Percentiles rank a stretch among this genome's conserved stretches.
Conservation (phyloP, 2,329 filamentous ascomycete species). For the Aspergillus udagawae region DNA sequence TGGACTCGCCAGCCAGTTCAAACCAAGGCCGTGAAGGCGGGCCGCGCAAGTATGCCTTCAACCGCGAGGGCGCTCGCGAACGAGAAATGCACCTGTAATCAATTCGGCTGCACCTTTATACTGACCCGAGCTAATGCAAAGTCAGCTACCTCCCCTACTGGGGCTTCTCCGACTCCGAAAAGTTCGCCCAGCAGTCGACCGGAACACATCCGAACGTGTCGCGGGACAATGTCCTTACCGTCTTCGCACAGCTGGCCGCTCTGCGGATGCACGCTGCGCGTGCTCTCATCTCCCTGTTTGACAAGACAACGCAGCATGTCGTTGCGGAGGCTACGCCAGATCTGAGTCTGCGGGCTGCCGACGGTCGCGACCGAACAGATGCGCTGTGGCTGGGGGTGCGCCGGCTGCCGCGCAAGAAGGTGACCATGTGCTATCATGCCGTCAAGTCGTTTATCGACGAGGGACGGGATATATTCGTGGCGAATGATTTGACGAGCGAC, state of each 20-base stretch:
- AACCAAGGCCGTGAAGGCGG: slow-evolving; percentile 2
- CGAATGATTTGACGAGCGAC: slow-evolving; percentile 11
- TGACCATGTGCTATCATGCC: slow-evolving; percentile 15
- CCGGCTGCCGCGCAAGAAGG: slow-evolving; percentile 10
- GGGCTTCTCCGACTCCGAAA: slow-evolving; percentile 16
- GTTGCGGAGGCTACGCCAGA: slow-evolving; percentile 24
- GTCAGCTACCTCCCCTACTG: slow-evolving; percentile 17
- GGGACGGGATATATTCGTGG: slow-evolving; percentile 4
- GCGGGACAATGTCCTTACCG: slow-evolving; percentile 20
- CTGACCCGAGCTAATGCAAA: not conserved
- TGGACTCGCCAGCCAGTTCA: not conserved
- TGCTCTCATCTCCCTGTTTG: slow-evolving; percentile 26
- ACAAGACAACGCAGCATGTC: slow-evolving; percentile 22
- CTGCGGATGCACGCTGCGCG: slow-evolving; percentile 20
- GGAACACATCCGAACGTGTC: slow-evolving; percentile 13
- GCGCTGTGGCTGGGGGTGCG: slow-evolving; percentile 17
- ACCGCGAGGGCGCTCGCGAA: slow-evolving; percentile 16
- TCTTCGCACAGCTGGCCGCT: slow-evolving; percentile 25
- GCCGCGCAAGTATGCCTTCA: slow-evolving; percentile 19
- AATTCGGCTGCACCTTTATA: not conserved
- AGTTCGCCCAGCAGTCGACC: slow-evolving; percentile 14
- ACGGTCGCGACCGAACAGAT: slow-evolving; percentile 6
- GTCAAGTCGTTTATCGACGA: slow-evolving; percentile 9
- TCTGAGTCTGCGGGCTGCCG: slow-evolving; percentile 13
- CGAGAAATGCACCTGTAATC: slow-evolving; percentile 18